phyloP scores from a whole-genome alignment of 2,329 filamentous ascomycete genomes.

The Exutisphaerella laricina region DNA sequence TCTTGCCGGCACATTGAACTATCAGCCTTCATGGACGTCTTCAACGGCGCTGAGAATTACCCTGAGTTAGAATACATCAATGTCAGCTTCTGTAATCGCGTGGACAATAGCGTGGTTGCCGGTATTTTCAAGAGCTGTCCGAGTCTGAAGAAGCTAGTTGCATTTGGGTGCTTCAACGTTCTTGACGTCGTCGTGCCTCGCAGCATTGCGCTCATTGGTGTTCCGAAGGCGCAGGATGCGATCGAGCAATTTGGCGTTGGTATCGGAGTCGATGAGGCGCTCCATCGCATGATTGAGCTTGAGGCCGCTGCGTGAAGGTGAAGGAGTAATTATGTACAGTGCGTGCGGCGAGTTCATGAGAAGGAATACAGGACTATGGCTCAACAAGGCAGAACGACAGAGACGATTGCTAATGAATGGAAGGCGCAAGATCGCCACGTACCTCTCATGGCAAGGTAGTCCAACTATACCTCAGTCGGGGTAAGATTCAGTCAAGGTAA shows the following conservation, averaged over 20 bases:
- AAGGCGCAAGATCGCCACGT: no score
- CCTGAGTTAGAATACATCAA: slow-evolving; percentile 64
- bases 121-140: slow-evolving; percentile 46
- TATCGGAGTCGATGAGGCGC: slow-evolving; percentile 33
- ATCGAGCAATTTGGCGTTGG: slow-evolving; percentile 48
- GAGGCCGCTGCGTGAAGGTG: slow-evolving; percentile 7
- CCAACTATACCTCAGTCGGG: no score
- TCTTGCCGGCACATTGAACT: slow-evolving; percentile 76
- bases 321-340: no score
- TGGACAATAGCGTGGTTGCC: slow-evolving; percentile 50
- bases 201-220: slow-evolving; percentile 56
- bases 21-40: slow-evolving; percentile 67
- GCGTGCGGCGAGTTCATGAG: no score
- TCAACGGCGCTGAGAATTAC: slow-evolving; percentile 59
- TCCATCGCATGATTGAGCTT: slow-evolving; percentile 30
- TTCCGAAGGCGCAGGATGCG: slow-evolving; percentile 53
- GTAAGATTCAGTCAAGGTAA: no score
- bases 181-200: slow-evolving; percentile 51
- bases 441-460: no score
- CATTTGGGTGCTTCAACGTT: slow-evolving; percentile 59
- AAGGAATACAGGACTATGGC: no score
- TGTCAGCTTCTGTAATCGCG: slow-evolving; percentile 52
- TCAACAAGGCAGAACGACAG: no score
- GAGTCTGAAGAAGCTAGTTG: slow-evolving; percentile 49
- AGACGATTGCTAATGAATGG: no score